These are phyloP conservation scores for Ormosia semicastrata DNA, from an alignment of 306 rosid genomes.

Conservation along the genomic window DNA sequence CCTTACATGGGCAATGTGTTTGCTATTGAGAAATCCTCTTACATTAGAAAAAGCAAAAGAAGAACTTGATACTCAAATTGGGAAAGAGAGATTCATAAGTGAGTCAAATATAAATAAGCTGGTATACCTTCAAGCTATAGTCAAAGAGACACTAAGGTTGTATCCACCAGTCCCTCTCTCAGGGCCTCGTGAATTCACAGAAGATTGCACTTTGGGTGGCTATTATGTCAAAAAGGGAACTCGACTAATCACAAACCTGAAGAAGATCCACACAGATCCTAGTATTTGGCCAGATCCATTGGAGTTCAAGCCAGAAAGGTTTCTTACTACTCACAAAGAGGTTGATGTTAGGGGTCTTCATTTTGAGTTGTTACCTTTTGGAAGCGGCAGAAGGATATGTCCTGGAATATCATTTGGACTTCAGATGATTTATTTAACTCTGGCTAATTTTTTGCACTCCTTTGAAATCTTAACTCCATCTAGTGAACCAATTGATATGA, in stretches of 20 bases:
- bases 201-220: conserved; percentile 4
- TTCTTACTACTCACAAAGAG: conserved; percentile 25
- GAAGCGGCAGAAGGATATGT: conserved; percentile 31
- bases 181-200: not conserved
- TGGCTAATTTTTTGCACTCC: conserved; percentile 23
- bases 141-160: conserved; percentile 25
- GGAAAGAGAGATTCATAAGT: not conserved
- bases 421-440: not conserved
- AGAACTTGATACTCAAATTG: conserved; percentile 20
- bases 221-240: conserved; percentile 16
- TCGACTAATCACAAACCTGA: not conserved
- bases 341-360: conserved; percentile 23
- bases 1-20: conserved; percentile 12
- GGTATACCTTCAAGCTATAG: conserved; percentile 19
- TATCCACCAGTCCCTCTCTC: not conserved
- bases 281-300: conserved; percentile 17
- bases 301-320: conserved; percentile 32
- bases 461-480: conserved; percentile 17
- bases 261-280: conserved; percentile 16
- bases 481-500: conserved; percentile 3
- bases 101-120: conserved; percentile 7
- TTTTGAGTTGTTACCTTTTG: conserved; percentile 34
- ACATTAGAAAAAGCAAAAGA: not conserved
- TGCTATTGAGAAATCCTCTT: not conserved
- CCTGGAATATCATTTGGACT: conserved; percentile 3